Evolutionary conservation across 148 eudicot genomes (phyloP).

Genomic region (Dysphania ambrosioides): DNA sequence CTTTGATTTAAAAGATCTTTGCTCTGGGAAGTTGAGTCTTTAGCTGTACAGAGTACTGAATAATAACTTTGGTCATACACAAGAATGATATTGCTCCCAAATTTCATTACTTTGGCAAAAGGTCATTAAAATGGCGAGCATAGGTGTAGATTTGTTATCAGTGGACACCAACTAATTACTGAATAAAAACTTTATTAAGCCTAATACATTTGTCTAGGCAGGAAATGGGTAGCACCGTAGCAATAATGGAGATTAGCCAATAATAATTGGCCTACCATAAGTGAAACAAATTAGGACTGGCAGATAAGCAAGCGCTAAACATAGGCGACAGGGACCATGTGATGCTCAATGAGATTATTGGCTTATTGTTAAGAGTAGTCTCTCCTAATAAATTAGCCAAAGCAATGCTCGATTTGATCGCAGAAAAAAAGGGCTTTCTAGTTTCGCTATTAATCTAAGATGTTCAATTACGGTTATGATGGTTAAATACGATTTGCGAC

Average conservation of each 20-base stretch:
- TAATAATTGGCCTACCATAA: not conserved
- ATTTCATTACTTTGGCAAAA: not conserved
- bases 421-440: not conserved
- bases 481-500: too few species aligned
- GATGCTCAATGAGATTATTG: not conserved
- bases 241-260: slow-evolving; percentile 15
- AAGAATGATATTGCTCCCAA: too few species aligned
- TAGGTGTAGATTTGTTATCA: not conserved
- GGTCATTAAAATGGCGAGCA: not conserved
- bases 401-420: not conserved
- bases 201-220: slow-evolving; percentile 1
- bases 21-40: too few species aligned
- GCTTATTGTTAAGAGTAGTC: not conserved
- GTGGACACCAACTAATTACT: not conserved
- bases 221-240: slow-evolving; percentile 5
- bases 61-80: too few species aligned
- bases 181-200: not conserved
- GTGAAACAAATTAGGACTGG: slow-evolving; percentile 3
- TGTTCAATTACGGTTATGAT: too few species aligned
- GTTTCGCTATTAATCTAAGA: too few species aligned
- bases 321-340: not conserved
- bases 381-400: not conserved
- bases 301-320: not conserved
- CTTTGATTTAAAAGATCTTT: too few species aligned
- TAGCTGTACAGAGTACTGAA: too few species aligned